phyloP scores from a whole-genome alignment of 495 filamentous ascomycete genomes.

The Talaromyces proteolyticus region DNA sequence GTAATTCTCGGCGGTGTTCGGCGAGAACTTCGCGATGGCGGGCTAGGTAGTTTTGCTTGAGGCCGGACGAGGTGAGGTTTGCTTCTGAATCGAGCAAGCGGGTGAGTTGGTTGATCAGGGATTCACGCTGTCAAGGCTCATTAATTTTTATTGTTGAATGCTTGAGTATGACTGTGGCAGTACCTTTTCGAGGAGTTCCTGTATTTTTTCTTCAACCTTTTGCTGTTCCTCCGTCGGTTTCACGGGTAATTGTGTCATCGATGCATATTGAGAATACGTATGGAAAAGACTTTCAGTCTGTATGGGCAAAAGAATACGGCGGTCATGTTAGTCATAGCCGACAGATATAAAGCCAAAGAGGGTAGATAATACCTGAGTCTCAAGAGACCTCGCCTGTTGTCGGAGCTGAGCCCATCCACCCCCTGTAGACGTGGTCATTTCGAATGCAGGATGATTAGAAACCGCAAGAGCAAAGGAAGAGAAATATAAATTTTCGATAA shows the following conservation, averaged over 20 bases:
- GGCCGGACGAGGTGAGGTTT: slow-evolving; percentile 77
- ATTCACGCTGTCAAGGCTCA: slow-evolving; percentile 58
- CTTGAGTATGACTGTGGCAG: no score
- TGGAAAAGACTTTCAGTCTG: slow-evolving; percentile 93
- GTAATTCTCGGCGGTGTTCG: slow-evolving; percentile 80
- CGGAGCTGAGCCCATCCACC: slow-evolving; percentile 94
- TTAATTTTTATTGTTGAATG: neutral
- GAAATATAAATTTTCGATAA: neutral
- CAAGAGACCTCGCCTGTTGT: slow-evolving; percentile 83
- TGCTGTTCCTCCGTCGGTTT: slow-evolving; percentile 84
- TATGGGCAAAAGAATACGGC: neutral
- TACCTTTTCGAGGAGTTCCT: slow-evolving; percentile 79
- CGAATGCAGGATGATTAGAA: slow-evolving; percentile 2
- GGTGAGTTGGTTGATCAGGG: slow-evolving; percentile 72
- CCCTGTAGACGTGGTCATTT: slow-evolving; percentile 69
- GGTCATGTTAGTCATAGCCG: neutral
- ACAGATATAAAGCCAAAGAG: neutral
- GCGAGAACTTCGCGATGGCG: slow-evolving; percentile 85
- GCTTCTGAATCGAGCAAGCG: slow-evolving; percentile 93
- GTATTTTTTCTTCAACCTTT: slow-evolving; percentile 69
- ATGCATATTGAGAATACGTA: slow-evolving; percentile 92
- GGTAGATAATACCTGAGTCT: slow-evolving; percentile 70
- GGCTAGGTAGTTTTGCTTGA: slow-evolving; percentile 90
- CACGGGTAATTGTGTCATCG: slow-evolving; percentile 67
- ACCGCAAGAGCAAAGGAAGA: neutral